A percentile compares a stretch with the other conserved stretches of the same genome.
phyloP scores from a whole-genome alignment of 768 basidiomycete species.

The Symmetrospora coprosmae region DNA sequence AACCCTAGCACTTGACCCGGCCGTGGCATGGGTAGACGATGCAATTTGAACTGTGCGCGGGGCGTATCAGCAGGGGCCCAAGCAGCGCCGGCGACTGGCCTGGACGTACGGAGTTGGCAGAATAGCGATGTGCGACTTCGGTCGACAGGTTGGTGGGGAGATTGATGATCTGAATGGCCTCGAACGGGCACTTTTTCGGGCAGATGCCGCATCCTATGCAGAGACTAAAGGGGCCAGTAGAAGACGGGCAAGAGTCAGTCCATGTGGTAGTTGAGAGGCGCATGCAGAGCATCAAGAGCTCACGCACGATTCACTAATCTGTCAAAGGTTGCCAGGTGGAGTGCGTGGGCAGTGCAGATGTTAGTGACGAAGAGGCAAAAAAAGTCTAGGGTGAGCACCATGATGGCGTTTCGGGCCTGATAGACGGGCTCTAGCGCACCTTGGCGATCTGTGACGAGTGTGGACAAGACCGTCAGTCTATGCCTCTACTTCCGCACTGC shows the following conservation, averaged over 20 bases:
- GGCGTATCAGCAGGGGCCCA: too few relatives aligned
- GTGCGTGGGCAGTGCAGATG: constrained; percentile 57
- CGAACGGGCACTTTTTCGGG: constrained; percentile 99
- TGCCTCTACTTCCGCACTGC: too few relatives aligned
- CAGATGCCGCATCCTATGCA: constrained; percentile 99
- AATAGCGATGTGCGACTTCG: constrained; percentile 93
- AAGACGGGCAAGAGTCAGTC: background rate
- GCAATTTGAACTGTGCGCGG: constrained; percentile 62
- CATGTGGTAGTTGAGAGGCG: too few relatives aligned
- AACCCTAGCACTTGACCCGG: constrained; percentile 97
- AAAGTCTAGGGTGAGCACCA: background rate
- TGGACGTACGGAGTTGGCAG: constrained; percentile 58
- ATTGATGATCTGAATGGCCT: constrained; percentile 98
- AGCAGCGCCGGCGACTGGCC: too few relatives aligned
- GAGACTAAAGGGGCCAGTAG: constrained; percentile 74
- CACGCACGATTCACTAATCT: too few relatives aligned
- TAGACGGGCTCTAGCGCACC: background rate
- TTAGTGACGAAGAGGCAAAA: background rate
- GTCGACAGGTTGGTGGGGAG: constrained; percentile 91
- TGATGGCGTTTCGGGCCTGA: background rate
- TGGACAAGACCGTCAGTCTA: too few relatives aligned
- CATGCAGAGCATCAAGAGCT: too few relatives aligned
- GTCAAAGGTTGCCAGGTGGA: too few relatives aligned
- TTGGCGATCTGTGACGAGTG: background rate
- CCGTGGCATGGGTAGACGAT: constrained; percentile 88